Conservation (phyloP, 495 filamentous ascomycete genomes). For the Clohesyomyces aquaticus region DNA sequence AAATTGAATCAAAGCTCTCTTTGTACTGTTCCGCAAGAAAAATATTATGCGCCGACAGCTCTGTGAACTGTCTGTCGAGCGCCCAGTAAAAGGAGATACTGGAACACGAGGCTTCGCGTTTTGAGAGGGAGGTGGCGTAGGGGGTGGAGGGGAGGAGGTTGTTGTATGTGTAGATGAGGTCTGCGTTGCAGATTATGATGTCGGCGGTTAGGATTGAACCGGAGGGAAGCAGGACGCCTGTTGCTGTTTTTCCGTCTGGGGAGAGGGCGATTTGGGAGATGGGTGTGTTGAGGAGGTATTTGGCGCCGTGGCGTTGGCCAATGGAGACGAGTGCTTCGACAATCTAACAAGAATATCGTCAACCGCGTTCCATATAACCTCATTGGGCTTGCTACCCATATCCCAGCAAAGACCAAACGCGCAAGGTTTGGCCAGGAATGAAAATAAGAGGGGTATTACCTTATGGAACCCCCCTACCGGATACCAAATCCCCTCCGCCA, state of each 20-base stretch:
- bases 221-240: constrained; percentile 57
- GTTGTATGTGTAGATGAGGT: constrained; percentile 71
- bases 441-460: too few species aligned
- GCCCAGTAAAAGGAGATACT: constrained; percentile 78
- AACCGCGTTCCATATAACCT: too few species aligned
- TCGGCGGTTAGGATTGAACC: constrained; percentile 61
- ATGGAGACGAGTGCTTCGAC: constrained; percentile 60
- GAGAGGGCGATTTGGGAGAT: constrained; percentile 56
- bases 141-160: constrained; percentile 58
- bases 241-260: constrained; percentile 52
- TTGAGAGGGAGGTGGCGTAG: constrained; percentile 54
- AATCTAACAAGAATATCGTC: constrained; percentile 33
- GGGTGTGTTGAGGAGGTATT: constrained; percentile 59
- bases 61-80: constrained; percentile 57
- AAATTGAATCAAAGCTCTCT: constrained; percentile 71
- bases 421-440: neutral
- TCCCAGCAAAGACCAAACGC: neutral
- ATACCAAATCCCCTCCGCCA: constrained; percentile 76
- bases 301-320: constrained; percentile 59
- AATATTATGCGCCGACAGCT: constrained; percentile 71
- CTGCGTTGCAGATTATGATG: constrained; percentile 67
- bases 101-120: constrained; percentile 62
- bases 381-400: too few species aligned
- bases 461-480: constrained; percentile 68
- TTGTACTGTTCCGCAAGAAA: constrained; percentile 72